Percentiles rank a stretch among this genome's conserved stretches.
These are phyloP conservation scores for Phellopilus nigrolimitatus DNA, from an alignment of 1,284 basidiomycete genomes.

Conservation along the genomic window DNA sequence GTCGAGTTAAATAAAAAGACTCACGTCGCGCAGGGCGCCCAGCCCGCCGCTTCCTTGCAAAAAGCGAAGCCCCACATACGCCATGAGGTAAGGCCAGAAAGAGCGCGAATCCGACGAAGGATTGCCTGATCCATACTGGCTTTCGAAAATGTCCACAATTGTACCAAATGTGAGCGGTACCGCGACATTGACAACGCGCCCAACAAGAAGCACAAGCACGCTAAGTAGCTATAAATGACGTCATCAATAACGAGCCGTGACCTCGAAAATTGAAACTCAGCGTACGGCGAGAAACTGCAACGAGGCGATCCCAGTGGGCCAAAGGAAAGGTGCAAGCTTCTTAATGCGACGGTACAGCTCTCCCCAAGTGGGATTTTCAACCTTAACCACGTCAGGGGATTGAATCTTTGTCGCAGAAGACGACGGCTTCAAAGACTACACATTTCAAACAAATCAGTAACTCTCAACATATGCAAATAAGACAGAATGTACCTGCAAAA, in stretches of 20 bases:
- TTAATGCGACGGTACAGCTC: constrained; percentile 56
- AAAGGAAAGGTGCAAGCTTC: constrained; percentile 73
- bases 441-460: constrained; percentile 11
- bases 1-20: constrained; percentile 23
- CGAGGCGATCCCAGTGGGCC: constrained; percentile 63
- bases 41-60: constrained; percentile 70
- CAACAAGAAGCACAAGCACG: constrained; percentile 61
- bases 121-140: constrained; percentile 28
- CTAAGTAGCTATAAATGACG: constrained; percentile 48
- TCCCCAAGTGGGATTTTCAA: constrained; percentile 62
- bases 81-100: constrained; percentile 59
- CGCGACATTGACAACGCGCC: constrained; percentile 71
- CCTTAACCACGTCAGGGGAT: constrained; percentile 31
- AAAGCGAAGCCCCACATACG: constrained; percentile 60
- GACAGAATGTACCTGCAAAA: constrained; percentile 28
- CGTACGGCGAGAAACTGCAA: constrained; percentile 71
- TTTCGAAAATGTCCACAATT: constrained; percentile 58
- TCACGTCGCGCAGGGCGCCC: constrained; percentile 60
- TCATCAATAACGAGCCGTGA: not conserved
- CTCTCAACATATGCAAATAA: not conserved
- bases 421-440: constrained; percentile 12
- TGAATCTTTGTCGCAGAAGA: constrained; percentile 6
- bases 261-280: constrained; percentile 13
- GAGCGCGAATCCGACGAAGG: constrained; percentile 29
- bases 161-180: constrained; percentile 71